Evolutionary conservation across 805 yeast species (phyloP), one percentile per base, ranked within the genome.

Genomic region (Candida morakotiae): DNA sequence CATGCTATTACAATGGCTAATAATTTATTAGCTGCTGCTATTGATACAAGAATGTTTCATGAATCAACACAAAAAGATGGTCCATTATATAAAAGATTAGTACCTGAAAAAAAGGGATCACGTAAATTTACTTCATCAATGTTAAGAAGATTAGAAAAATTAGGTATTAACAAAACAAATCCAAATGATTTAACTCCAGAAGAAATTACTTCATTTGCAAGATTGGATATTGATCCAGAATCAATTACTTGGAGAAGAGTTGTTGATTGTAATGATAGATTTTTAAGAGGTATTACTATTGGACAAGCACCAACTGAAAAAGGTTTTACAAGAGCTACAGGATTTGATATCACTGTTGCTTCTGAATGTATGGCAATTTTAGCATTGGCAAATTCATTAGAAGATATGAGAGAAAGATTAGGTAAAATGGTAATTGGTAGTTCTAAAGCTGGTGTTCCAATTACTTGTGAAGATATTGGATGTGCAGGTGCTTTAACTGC

Each of bases 401-500:
- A 75, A 41, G 93, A 84, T 56, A 66, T 84, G 73, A 75, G 91
- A 62, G 75, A 70, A 46, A 73, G 94, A 64, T 74, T 83, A 42
- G 89, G 93, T 41, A 74, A 67, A 33, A 80, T 84, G 66, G 93
- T 84, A 39, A 73, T 84, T 56, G 94, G 84, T 37, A 65, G 84
- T 9, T 78, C 82, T 45, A 74, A 61, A 44, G 58, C 76, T 15
- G 87, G 87, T 47, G 85, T 69, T 38, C 88, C 93, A 40, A 64
- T 84, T 48, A 84, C 94, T 17, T 81, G 86, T 56, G 91, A 84
- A 63, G 94, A 84, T 55, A 75, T 84, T 49, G 87, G 93, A 28
- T 79, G 85, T 65, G 89, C 89, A 15, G 94, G 94, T 58, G 91
- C 94, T 19, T 73, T 84, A 58, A 80, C 91, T 42, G 93, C 91